These are phyloP conservation scores for Zymoseptoria passerinii DNA, from an alignment of 2,329 filamentous ascomycete species.

Conservation along the genomic window DNA sequence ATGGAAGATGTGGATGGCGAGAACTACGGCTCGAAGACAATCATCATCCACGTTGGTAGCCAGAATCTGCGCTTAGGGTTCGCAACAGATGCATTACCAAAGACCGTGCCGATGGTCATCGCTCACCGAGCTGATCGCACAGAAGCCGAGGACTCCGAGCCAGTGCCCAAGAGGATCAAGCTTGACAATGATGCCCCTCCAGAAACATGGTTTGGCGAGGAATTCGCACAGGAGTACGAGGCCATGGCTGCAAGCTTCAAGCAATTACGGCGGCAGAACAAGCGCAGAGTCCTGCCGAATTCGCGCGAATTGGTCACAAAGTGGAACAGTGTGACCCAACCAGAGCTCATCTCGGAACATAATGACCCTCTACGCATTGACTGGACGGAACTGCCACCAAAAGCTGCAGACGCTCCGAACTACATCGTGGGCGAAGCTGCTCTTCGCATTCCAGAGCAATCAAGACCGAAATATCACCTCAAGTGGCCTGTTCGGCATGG, in stretches of 20 bases:
- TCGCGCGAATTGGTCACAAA: slow-evolving; percentile 93
- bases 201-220: slow-evolving; percentile 82
- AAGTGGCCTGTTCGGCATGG: slow-evolving; percentile 87
- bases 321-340: slow-evolving; percentile 76
- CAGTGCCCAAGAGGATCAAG: slow-evolving; percentile 60
- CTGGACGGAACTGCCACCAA: slow-evolving; percentile 73
- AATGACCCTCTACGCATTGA: slow-evolving; percentile 91
- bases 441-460: slow-evolving; percentile 79
- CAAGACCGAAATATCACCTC: slow-evolving; percentile 79
- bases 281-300: slow-evolving; percentile 91
- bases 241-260: slow-evolving; percentile 83
- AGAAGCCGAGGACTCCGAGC: slow-evolving; percentile 78
- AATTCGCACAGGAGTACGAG: slow-evolving; percentile 62
- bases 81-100: slow-evolving; percentile 90
- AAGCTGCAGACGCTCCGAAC: slow-evolving; percentile 55
- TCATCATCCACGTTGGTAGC: slow-evolving; percentile 91
- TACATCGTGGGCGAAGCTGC: slow-evolving; percentile 78
- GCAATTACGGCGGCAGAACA: slow-evolving; percentile 82
- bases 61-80: slow-evolving; percentile 92
- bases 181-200: slow-evolving; percentile 53
- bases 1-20: slow-evolving; percentile 50
- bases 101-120: slow-evolving; percentile 87
- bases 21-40: slow-evolving; percentile 75
- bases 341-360: slow-evolving; percentile 84
- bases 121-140: slow-evolving; percentile 69